Base-by-base conservation (phyloP, 352 stramenopile genomes). In the Globisporangium parvum region DNA sequence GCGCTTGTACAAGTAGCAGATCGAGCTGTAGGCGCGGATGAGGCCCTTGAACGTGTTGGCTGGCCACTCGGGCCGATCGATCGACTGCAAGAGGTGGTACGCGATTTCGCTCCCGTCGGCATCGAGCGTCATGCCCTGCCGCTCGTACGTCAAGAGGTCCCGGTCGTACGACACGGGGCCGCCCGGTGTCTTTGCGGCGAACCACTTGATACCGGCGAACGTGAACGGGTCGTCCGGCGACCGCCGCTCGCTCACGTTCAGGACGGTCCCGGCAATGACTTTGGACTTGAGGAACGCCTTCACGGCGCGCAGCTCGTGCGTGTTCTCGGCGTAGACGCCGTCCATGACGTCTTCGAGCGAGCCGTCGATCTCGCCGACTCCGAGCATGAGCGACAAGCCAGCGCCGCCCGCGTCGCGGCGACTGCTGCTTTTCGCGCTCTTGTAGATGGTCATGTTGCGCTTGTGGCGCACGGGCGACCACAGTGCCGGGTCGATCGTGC, bases 151-250 rank as follows among this genome's bases (percentile, higher is more conserved):
- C 15, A 80, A 58, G 18, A 67, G 28, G 47, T 81, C 71, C 20
- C 62, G 67, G 23, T 62, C 55, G 5, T 63, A 42, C 23, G 78
- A 40, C 0, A 65, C 65, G 64, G n/a, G 11, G 5, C 41, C 41
- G 17, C 71, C 75, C 21, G 58, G 64, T 23, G 55, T 59, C n/a
- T 59, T 64, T 9, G 53, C 55, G 0, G 69, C 66, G 23, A 70
- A 67, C 72, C 70, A 81, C 53, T 79, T 78, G 60, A 81, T 77
- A n/a, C 72, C 72, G 3, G 67, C 67, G 44, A 79, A 81, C 31
- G 61, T 65, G 48, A 66, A 81, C 24, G 72, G 72, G 17, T 63
- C 62, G 1, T 75, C 52, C 0, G 57, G n/a, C 15, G 55, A 70
- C 4, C 65, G 64, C 6, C 62, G 59, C 60, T 75, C 60, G n/a